Base-by-base conservation (phyloP, 352 stramenopile genomes). In the Phytophthora fragariaefolia region DNA sequence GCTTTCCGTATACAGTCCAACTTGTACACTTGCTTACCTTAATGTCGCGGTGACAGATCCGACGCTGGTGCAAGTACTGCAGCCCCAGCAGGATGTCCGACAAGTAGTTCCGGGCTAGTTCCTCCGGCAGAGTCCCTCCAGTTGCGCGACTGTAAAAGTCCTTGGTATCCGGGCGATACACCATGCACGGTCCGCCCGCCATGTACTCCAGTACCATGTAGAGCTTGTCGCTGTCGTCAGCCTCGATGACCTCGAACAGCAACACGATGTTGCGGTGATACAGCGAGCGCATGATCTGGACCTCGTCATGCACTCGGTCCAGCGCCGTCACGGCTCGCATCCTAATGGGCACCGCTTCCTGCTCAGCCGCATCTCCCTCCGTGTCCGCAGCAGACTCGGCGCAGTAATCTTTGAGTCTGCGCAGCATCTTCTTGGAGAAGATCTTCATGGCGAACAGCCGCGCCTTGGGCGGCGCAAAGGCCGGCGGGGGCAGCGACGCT, bases 221-320 rank as follows among this genome's bases (percentile, higher is more conserved):
- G 60, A 95, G 77, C 47, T 94, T 93, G 78, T 96, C 86, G 56
- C 71, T 82, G 6, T 68, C 52, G 4, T 91, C 80, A 45, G 80
- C 79, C 59, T 97, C 88, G 23, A 97, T 92, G 53, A 97, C 91
- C 71, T 97, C 91, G 54, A 97, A 97, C 20, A 97, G 78, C 58
- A 97, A 67, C 54, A 96, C 90, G 46, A 97, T 78, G 58, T 97
- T 97, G 47, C 90, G 89, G 73, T 97, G 91, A 47, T 95, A 97
- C 23, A 97, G 76, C 24, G 79, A 76, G 6, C 87, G 78, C 88
- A 97, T 96, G 69, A 97, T 93, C 20, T 79, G 59, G 28, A 97
- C 92, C 71, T 97, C 91, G 54, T 92, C 76, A 20, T 80, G 77
- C 52, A 97, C 79, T 40, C 83, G 84, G 55, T 96, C 89, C 6